A percentile compares a stretch with the other conserved stretches of the same genome.
These are phyloP conservation scores for Brettanomyces anomalus DNA, from an alignment of 805 yeast species.

Conservation along the genomic window DNA sequence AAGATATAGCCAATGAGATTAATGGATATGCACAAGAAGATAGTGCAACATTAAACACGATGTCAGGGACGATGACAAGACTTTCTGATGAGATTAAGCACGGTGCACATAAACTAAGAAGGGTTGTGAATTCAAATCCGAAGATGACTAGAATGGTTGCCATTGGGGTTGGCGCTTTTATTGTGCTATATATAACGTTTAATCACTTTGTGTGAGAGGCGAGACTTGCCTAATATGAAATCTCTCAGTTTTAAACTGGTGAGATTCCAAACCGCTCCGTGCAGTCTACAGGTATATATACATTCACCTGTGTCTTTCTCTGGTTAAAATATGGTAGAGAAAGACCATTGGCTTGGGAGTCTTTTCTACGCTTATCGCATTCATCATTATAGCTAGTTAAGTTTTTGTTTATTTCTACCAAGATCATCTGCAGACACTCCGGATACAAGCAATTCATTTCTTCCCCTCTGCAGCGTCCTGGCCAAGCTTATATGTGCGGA, in stretches of 20 bases:
- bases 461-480: constrained; percentile 47
- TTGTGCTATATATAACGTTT: constrained; percentile 36
- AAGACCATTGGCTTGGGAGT: no score
- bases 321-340: no score
- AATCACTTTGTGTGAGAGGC: neutral
- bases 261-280: no score
- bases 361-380: neutral
- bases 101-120: constrained; percentile 42
- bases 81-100: constrained; percentile 40
- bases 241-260: neutral
- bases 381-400: neutral
- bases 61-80: constrained; percentile 43
- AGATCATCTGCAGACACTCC: neutral
- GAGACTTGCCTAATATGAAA: neutral
- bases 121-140: constrained; percentile 52
- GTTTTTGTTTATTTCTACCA: neutral
- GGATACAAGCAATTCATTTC: neutral
- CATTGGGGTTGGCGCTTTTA: constrained; percentile 42
- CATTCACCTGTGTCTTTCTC: no score
- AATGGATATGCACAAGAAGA: constrained; percentile 55
- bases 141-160: constrained; percentile 52
- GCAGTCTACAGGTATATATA: no score
- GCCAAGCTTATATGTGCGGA: constrained; percentile 83
- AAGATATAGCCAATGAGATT: constrained; percentile 60
- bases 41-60: constrained; percentile 28